Conservation (phyloP, 306 rosid genomes). For the Glycine latifolia region DNA sequence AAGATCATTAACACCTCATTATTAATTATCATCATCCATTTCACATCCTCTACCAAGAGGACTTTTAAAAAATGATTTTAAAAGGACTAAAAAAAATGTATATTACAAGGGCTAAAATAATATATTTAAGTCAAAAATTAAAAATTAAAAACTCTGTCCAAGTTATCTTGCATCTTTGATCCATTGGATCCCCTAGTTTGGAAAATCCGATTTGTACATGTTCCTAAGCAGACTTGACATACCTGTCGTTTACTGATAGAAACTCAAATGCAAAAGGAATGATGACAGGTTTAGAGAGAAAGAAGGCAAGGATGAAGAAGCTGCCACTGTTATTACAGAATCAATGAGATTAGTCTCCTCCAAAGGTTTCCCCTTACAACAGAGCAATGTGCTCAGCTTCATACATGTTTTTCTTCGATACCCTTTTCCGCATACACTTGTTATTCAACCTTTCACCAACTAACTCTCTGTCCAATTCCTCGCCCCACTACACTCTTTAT, state of each 20-base stretch:
- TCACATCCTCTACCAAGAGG: neutral
- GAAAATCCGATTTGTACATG: neutral
- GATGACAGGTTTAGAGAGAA: neutral
- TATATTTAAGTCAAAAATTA: neutral
- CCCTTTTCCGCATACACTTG: neutral
- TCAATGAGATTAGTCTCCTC: neutral
- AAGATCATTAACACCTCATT: neutral
- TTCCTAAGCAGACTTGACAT: neutral
- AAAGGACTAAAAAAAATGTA: neutral
- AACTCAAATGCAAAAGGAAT: neutral
- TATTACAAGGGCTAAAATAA: neutral
- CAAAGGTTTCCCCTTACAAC: neutral
- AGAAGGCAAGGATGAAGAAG: neutral
- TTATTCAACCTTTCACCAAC: neutral
- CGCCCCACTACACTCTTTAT: neutral
- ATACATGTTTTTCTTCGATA: neutral
- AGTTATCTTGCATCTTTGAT: constrained; percentile 8
- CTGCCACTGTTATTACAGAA: neutral
- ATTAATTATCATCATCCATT: too few species aligned
- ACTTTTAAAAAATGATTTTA: neutral
- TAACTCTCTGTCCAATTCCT: neutral
- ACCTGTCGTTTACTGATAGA: neutral
- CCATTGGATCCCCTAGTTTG: neutral
- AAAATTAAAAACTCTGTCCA: neutral
- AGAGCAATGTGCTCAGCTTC: neutral